Evolutionary conservation across 148 eudicot genomes (phyloP).

Genomic region (Spergularia bocconei): DNA sequence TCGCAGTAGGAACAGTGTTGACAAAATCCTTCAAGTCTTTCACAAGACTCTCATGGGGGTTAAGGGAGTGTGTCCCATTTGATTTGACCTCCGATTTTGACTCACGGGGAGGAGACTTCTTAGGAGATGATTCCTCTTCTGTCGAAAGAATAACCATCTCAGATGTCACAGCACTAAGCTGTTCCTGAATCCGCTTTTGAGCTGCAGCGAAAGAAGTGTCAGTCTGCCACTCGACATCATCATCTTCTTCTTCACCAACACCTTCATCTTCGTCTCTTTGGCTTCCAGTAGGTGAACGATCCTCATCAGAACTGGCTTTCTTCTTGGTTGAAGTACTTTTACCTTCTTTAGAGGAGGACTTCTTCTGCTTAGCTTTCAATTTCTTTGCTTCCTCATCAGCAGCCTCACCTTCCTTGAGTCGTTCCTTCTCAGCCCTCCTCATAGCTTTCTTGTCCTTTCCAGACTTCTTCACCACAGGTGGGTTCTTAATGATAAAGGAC

Average conservation of each 20-base stretch:
- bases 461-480: conserved; percentile 62
- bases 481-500: conserved; percentile 65
- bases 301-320: conserved; percentile 67
- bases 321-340: conserved; percentile 45
- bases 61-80: conserved; percentile 17
- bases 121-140: conserved; percentile 44
- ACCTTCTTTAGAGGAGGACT: conserved; percentile 38
- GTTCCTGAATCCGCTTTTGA: conserved; percentile 62
- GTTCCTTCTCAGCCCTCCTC: conserved; percentile 76
- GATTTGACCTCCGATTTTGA: conserved; percentile 25
- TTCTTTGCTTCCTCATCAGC: conserved; percentile 72
- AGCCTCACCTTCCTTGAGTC: conserved; percentile 75
- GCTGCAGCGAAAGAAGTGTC: conserved; percentile 75
- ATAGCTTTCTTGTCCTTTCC: conserved; percentile 70
- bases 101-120: conserved; percentile 41
- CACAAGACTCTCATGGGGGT: conserved; percentile 35
- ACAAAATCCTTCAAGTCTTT: conserved; percentile 43
- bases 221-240: conserved; percentile 68
- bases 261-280: conserved; percentile 43
- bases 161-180: conserved; percentile 70
- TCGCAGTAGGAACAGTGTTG: conserved; percentile 41
- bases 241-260: conserved; percentile 36
- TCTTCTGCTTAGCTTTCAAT: conserved; percentile 41
- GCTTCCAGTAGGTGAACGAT: conserved; percentile 58
- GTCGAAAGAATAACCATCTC: conserved; percentile 81